These are phyloP conservation scores for Hymenoscyphus salicellus DNA, from an alignment of 2,329 filamentous ascomycete genomes.

Conservation along the genomic window DNA sequence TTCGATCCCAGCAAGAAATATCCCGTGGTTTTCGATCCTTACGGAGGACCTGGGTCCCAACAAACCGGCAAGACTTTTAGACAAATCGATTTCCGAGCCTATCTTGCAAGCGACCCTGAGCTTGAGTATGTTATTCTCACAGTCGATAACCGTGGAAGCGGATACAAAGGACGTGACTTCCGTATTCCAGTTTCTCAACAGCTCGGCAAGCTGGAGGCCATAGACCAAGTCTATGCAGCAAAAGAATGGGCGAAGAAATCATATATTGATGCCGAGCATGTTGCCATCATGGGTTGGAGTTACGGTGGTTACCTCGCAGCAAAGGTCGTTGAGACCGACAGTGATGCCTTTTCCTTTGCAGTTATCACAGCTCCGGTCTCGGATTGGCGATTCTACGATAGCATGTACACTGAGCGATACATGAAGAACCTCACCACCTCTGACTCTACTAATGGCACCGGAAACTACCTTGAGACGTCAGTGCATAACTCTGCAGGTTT, in stretches of 20 bases:
- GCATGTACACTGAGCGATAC: conserved; percentile 69
- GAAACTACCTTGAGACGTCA: conserved; percentile 59
- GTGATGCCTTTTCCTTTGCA: conserved; percentile 59
- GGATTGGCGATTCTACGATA: conserved; percentile 71
- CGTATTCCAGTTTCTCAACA: conserved; percentile 55
- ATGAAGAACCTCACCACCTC: conserved; percentile 60
- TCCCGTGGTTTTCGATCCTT: conserved; percentile 64
- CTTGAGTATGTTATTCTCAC: conserved; percentile 66
- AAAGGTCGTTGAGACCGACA: conserved; percentile 63
- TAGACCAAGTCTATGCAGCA: conserved; percentile 67
- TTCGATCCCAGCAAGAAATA: conserved; percentile 63
- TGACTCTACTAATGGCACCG: conserved; percentile 39
- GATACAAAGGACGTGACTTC: conserved; percentile 61
- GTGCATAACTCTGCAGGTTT: conserved; percentile 59
- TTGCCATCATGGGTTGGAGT: conserved; percentile 68
- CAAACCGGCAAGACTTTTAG: conserved; percentile 57
- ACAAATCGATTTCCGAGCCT: conserved; percentile 56
- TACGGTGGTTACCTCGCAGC: conserved; percentile 65
- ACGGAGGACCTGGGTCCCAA: conserved; percentile 65
- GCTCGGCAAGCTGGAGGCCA: conserved; percentile 60
- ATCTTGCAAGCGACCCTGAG: conserved; percentile 65
- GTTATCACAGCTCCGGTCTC: conserved; percentile 64
- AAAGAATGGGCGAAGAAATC: conserved; percentile 48
- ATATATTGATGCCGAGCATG: conserved; percentile 56
- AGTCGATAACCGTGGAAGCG: conserved; percentile 67